Percentiles rank a stretch among this genome's conserved stretches.
Conservation (phyloP, 495 filamentous ascomycete genomes). For the Aspergillus diversus region DNA sequence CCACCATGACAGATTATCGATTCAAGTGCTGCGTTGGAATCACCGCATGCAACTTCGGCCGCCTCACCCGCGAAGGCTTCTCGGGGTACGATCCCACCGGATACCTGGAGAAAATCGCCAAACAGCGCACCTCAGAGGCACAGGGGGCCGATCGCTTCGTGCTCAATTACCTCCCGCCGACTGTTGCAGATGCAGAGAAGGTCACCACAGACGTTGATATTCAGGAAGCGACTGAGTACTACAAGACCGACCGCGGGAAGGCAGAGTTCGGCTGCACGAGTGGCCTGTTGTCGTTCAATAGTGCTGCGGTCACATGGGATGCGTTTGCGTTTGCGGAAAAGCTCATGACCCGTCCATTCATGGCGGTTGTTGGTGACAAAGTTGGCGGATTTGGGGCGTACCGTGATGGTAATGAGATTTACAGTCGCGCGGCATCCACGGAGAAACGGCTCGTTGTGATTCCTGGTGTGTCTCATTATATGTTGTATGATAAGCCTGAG, state of each 20-base stretch:
- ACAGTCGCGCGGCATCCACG: conserved; percentile 22
- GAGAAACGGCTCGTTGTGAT: conserved; percentile 24
- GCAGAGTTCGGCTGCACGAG: conserved; percentile 19
- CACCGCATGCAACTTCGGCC: conserved; percentile 33
- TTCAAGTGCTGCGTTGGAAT: conserved; percentile 38
- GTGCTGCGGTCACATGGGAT: conserved; percentile 27
- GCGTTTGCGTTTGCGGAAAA: conserved; percentile 24
- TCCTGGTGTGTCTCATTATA: conserved; percentile 26
- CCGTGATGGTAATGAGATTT: conserved; percentile 26
- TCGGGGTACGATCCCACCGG: conserved; percentile 20
- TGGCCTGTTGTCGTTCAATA: conserved; percentile 30
- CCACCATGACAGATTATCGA: conserved; percentile 40
- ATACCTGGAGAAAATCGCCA: conserved; percentile 27
- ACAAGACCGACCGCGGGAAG: conserved; percentile 26
- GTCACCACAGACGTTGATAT: conserved; percentile 21
- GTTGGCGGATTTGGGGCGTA: conserved; percentile 28
- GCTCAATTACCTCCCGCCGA: conserved; percentile 15
- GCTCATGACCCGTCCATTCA: conserved; percentile 25
- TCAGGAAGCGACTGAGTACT: conserved; percentile 28
- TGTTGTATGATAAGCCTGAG: conserved; percentile 28
- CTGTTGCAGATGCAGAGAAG: conserved; percentile 26
- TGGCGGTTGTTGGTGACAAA: conserved; percentile 25
- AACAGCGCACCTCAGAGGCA: conserved; percentile 25
- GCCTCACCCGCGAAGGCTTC: conserved; percentile 26
- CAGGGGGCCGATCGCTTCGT: conserved; percentile 26